Evolutionary conservation across 2,329 filamentous ascomycete genomes (phyloP), one percentile per base, ranked within the genome.

Genomic region (Shiraia sp.): DNA sequence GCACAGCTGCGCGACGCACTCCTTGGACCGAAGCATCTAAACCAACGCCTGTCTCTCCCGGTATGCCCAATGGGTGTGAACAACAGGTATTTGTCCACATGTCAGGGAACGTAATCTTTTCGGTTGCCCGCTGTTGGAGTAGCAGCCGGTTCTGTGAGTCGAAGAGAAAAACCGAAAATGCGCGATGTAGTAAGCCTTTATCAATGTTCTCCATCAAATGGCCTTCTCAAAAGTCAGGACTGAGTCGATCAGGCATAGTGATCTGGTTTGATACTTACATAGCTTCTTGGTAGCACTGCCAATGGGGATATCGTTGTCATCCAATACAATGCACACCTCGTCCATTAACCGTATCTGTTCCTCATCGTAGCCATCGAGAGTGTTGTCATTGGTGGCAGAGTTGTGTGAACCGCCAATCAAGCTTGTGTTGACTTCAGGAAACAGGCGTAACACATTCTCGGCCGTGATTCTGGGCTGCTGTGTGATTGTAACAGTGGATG

Each of bases 1-100:
- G 83, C 74, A 91, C 87, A 13, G 93, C 93, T 29, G 93, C 93
- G 46, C 87, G 84, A 78, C 95, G 95, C 56, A 91, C 93, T 19
- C 93, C 93, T 57, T 82, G 77, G 42, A 97, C 77, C 4, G 91
- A 87, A 53, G 89, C 87, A 35, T 85, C 79, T 30, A 99, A 78
- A 55, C 86, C 87, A 23, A 84, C 81, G 50, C 93, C 93, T 17
- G 90, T 95, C 81, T 99, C 93, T 53, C 87, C 86, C 7, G 93
- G 88, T 55, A 96, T 87, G 40, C 89, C 88, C 47, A 99, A 80
- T 4, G 93, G 93, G 72, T 99, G 93, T 27, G 93, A 99, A 79
- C 93, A 99, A 80, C 93, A 99, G 23, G 93, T 99, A 75, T 99
- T 99, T 52, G 93, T 99, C 93, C 93, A 99, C 86, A 96, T 91